These are phyloP conservation scores for Leccinum uliginosum DNA, from an alignment of 768 basidiomycete genomes.

Conservation along the genomic window DNA sequence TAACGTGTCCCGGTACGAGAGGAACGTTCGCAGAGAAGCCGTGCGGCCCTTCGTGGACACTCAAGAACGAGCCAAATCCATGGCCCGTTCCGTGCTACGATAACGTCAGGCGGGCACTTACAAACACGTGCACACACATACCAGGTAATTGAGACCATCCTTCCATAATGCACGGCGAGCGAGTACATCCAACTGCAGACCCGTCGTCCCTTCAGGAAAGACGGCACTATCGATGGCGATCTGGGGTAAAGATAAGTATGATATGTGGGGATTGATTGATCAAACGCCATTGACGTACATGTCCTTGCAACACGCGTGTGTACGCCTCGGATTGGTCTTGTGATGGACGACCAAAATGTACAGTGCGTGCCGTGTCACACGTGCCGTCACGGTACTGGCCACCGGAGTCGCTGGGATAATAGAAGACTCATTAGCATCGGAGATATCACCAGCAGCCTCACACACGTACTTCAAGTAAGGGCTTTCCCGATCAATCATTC, in stretches of 20 bases:
- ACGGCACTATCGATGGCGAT: slow-evolving; percentile 88
- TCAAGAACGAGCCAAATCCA: slow-evolving; percentile 84
- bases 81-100: slow-evolving; percentile 86
- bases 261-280: slow-evolving; percentile 11
- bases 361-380: slow-evolving; percentile 75
- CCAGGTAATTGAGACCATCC: slow-evolving; percentile 77
- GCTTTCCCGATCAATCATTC: slow-evolving; percentile 67
- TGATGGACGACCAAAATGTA: slow-evolving; percentile 87
- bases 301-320: slow-evolving; percentile 93
- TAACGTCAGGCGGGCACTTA: slow-evolving; percentile 14
- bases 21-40: slow-evolving; percentile 68
- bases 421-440: slow-evolving; percentile 11
- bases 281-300: slow-evolving; percentile 53
- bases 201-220: slow-evolving; percentile 89
- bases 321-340: slow-evolving; percentile 85
- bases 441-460: slow-evolving; percentile 7
- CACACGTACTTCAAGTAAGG: slow-evolving; percentile 83
- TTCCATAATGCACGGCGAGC: slow-evolving; percentile 88
- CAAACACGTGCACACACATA: slow-evolving; percentile 32
- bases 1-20: slow-evolving; percentile 80
- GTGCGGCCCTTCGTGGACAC: slow-evolving; percentile 81
- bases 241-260: slow-evolving; percentile 36
- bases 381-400: slow-evolving; percentile 90
- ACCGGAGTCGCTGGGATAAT: slow-evolving; percentile 73
- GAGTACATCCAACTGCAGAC: slow-evolving; percentile 78